These are phyloP conservation scores for Fistulifera solaris DNA, from an alignment of 108 stramenopile species.

Conservation along the genomic window DNA sequence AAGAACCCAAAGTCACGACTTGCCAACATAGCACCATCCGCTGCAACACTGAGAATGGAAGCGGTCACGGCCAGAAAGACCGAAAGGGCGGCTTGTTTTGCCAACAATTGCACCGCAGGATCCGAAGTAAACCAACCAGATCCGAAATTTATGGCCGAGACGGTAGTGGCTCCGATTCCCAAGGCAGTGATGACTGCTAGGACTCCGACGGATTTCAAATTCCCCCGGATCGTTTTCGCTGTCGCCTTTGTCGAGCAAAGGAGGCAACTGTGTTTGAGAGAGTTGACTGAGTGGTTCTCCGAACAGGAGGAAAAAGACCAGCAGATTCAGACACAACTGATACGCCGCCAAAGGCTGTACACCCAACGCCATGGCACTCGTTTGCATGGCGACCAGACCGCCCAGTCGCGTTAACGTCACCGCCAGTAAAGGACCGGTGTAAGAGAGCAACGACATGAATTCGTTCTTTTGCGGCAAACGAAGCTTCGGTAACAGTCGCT, in stretches of 20 bases:
- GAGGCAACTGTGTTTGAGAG: constrained; percentile 60
- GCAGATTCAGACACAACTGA: constrained; percentile 55
- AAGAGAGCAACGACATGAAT: constrained; percentile 37
- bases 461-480: constrained; percentile 46
- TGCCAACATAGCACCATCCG: constrained; percentile 74
- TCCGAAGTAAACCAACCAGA: constrained; percentile 56
- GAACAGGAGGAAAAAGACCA: constrained; percentile 72
- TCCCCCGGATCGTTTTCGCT: constrained; percentile 19
- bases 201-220: constrained; percentile 51
- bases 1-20: constrained; percentile 67
- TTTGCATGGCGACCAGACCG: constrained; percentile 67
- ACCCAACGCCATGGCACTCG: constrained; percentile 57
- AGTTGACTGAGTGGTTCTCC: constrained; percentile 73
- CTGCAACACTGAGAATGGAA: constrained; percentile 54
- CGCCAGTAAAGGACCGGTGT: constrained; percentile 60
- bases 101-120: constrained; percentile 44
- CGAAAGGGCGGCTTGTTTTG: constrained; percentile 44
- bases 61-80: constrained; percentile 52
- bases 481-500: constrained; percentile 42
- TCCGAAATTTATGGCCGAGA: constrained; percentile 27
- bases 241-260: constrained; percentile 41
- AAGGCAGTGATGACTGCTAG: constrained; percentile 39
- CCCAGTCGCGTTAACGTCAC: constrained; percentile 64
- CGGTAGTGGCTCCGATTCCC: constrained; percentile 44
- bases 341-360: constrained; percentile 52